A percentile compares a stretch with the other conserved stretches of the same genome.
Evolutionary conservation across 1,284 basidiomycete species (phyloP).

Genomic region (Ganoderma resinaceum): DNA sequence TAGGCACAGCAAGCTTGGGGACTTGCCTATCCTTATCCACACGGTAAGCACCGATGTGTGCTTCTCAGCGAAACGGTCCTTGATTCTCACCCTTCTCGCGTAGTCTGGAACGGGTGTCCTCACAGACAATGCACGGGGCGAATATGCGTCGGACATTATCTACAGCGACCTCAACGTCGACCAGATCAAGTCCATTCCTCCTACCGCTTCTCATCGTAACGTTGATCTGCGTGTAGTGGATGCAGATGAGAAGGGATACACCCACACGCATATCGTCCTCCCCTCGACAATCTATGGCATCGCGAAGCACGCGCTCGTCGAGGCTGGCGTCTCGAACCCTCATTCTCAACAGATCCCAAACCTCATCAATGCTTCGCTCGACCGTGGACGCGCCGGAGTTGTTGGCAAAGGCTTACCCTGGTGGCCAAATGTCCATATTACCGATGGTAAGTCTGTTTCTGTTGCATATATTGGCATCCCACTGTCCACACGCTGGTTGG

Average conservation of each 20-base stretch:
- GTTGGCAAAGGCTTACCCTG: constrained; percentile 40
- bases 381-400: constrained; percentile 43
- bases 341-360: constrained; percentile 48
- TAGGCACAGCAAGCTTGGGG: constrained; percentile 49
- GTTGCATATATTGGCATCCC: neutral
- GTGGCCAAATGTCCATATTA: constrained; percentile 42
- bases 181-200: constrained; percentile 43
- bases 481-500: neutral
- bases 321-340: constrained; percentile 45
- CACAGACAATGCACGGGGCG: constrained; percentile 42
- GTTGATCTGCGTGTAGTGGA: constrained; percentile 42
- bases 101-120: constrained; percentile 53
- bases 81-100: neutral
- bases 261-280: constrained; percentile 45
- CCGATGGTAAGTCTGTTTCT: constrained; percentile 35
- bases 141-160: constrained; percentile 38
- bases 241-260: constrained; percentile 47
- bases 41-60: constrained; percentile 47
- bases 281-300: constrained; percentile 51
- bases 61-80: too few relatives aligned
- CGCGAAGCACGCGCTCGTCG: constrained; percentile 43
- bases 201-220: constrained; percentile 43
- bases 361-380: constrained; percentile 39
- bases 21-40: constrained; percentile 54
- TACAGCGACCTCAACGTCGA: constrained; percentile 46